These are phyloP conservation scores for Termitomyces sp. DNA, from an alignment of 768 basidiomycete genomes.

Conservation along the genomic window DNA sequence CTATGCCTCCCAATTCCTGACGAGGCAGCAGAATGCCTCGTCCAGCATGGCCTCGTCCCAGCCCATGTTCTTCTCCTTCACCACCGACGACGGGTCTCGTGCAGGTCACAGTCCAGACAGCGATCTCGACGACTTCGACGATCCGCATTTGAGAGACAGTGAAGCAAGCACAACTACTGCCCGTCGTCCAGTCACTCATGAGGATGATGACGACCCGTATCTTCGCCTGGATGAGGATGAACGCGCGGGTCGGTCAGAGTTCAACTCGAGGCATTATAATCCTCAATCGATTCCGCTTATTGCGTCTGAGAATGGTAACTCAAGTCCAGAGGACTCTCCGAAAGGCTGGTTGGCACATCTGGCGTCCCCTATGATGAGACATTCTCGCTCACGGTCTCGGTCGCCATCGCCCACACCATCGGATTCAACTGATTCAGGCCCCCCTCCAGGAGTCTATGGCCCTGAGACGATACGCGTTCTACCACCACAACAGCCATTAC, in stretches of 20 bases:
- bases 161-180: slow-evolving; percentile 27
- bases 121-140: slow-evolving; percentile 69
- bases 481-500: slow-evolving; percentile 26
- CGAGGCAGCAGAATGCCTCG: slow-evolving; percentile 41
- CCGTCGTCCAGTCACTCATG: slow-evolving; percentile 22
- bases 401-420: slow-evolving; percentile 37
- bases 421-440: slow-evolving; percentile 34
- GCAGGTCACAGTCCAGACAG: slow-evolving; percentile 39
- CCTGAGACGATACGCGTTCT: slow-evolving; percentile 23
- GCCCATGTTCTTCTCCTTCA: slow-evolving; percentile 87
- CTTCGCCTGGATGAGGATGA: slow-evolving; percentile 68
- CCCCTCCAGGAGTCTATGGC: slow-evolving; percentile 37
- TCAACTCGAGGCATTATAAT: slow-evolving; percentile 22
- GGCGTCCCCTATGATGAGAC: slow-evolving; percentile 54
- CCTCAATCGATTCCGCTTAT: slow-evolving; percentile 33
- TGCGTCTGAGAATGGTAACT: slow-evolving; percentile 25
- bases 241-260: slow-evolving; percentile 25
- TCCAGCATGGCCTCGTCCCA: slow-evolving; percentile 59
- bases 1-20: slow-evolving; percentile 80
- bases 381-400: slow-evolving; percentile 27
- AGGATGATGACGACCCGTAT: slow-evolving; percentile 74
- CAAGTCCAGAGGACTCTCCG: slow-evolving; percentile 30
- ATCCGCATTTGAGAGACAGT: slow-evolving; percentile 60
- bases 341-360: slow-evolving; percentile 74
- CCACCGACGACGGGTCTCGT: slow-evolving; percentile 64